These are phyloP conservation scores for Capsella bursapastoris DNA, from an alignment of 345 rosid genomes.

Conservation along the genomic window DNA sequence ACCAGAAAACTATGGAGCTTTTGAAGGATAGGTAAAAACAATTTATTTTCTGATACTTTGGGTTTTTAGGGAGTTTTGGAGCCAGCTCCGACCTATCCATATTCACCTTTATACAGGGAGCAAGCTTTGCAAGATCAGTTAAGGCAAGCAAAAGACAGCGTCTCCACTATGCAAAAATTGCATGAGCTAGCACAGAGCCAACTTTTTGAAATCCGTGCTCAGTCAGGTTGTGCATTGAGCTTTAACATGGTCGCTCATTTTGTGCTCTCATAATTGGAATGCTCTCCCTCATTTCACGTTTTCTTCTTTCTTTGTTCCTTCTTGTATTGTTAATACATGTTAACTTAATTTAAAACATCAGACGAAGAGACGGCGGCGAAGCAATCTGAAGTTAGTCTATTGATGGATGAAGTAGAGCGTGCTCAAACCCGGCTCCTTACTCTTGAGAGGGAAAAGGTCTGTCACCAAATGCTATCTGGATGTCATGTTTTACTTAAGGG, in stretches of 20 bases:
- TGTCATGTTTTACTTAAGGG: slow-evolving; percentile 25
- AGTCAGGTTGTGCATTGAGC: slow-evolving; percentile 73
- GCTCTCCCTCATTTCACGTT: slow-evolving; percentile 16
- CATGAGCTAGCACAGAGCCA: slow-evolving; percentile 99
- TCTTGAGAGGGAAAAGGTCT: slow-evolving; percentile 97
- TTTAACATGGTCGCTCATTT: slow-evolving; percentile 26
- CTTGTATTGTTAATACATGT: slow-evolving; percentile 33
- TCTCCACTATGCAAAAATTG: slow-evolving; percentile 88
- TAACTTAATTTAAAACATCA: slow-evolving; percentile 45
- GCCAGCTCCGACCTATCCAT: slow-evolving; percentile 23
- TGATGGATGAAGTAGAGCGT: slow-evolving; percentile 99
- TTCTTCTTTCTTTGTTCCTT: slow-evolving; percentile 13
- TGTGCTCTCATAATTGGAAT: slow-evolving; percentile 16
- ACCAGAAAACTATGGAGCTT: slow-evolving; percentile 91
- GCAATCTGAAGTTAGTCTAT: slow-evolving; percentile 89
- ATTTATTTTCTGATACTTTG: slow-evolving; percentile 8
- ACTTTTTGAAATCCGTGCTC: slow-evolving; percentile 91
- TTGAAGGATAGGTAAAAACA: slow-evolving; percentile 77
- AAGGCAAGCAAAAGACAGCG: slow-evolving; percentile 95
- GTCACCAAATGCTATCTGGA: slow-evolving; percentile 13
- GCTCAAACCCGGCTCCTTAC: slow-evolving; percentile 94
- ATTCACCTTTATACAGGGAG: slow-evolving; percentile 60
- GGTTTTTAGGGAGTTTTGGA: slow-evolving; percentile 11
- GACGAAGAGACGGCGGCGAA: slow-evolving; percentile 94
- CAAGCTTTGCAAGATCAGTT: slow-evolving; percentile 95